Evolutionary conservation across 2,329 filamentous ascomycete species (phyloP), one percentile per base, ranked within the genome.

Genomic region (Hawksworthiomyces lignivorus): DNA sequence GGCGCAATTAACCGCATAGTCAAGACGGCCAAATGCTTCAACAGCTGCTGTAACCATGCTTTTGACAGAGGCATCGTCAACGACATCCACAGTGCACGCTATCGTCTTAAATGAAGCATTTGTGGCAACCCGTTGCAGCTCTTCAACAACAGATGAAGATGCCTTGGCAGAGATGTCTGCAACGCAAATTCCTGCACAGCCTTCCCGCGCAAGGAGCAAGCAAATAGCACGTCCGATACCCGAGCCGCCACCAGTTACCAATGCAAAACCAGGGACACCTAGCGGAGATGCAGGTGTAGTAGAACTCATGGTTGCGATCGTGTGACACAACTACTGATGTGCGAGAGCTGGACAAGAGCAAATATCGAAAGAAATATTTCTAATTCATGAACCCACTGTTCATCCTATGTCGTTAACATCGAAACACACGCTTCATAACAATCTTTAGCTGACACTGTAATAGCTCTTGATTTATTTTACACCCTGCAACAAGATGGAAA

Each of bases 211-310:
- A 8, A 40, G 30, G 9, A 40, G 30, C 18, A 40, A 15, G 38
- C 29, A 32, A 4, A 29, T 40, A 10, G 38, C 38, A 27, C 38
- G 38, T 12, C 38, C 38, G 22, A 40, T 40, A 22, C 38, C 38
- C 21, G 38, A 40, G 30, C 21, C 38, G 21, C 38, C 38, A 11
- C 38, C 38, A n/a, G 38, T 40, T 8, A 40, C 30, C 15, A 40
- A 15, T 14, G 38, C 38, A 19, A 20, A 28, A 15, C 36, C 36
- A 17, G 36, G 24, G 26, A 38, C 36, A n/a, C 36, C 36, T 9
- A 38, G 24, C 21, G 36, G 36, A 18, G 36, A 38, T 14, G 26
- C 29, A 7, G 11, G 11, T 17, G 17, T 14, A 22, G 33, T n/a
- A 24, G 33, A 26, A 26, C 24, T 26, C 24, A 26, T 26, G 24